These are phyloP conservation scores for Penicillium paxilli DNA, from an alignment of 495 filamentous ascomycete genomes.

Conservation along the genomic window DNA sequence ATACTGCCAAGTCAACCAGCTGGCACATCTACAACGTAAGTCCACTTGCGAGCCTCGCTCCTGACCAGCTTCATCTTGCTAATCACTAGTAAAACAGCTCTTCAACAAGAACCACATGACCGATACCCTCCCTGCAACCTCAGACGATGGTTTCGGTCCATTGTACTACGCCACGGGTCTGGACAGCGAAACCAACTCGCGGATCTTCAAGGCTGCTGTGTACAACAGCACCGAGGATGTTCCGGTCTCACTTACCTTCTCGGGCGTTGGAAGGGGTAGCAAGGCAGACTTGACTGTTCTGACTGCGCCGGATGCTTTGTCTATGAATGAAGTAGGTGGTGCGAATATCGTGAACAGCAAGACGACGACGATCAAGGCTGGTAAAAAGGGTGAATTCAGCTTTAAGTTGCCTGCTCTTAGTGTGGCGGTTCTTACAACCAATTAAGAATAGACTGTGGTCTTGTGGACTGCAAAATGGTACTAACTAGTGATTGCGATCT, in stretches of 20 bases:
- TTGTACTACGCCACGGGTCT: conserved; percentile 44
- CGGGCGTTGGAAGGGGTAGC: conserved; percentile 45
- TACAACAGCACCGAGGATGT: conserved; percentile 61
- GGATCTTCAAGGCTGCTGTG: conserved; percentile 62
- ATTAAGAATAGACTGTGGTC: conserved; percentile 1
- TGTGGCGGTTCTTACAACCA: conserved; percentile 49
- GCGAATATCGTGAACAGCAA: conserved; percentile 45
- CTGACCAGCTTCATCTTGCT: background rate
- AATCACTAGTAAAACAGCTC: conserved; percentile 32
- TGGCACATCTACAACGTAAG: conserved; percentile 39
- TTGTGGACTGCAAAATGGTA: background rate
- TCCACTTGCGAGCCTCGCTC: background rate
- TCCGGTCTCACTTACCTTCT: conserved; percentile 54
- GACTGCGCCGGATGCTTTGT: conserved; percentile 45
- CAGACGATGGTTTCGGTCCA: conserved; percentile 37
- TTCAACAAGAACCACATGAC: conserved; percentile 42
- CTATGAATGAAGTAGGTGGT: conserved; percentile 41
- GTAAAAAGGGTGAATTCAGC: conserved; percentile 42
- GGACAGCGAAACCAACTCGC: conserved; percentile 30
- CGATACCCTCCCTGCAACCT: conserved; percentile 44
- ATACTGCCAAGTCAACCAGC: conserved; percentile 44
- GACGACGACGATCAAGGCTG: conserved; percentile 42
- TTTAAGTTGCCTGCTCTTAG: conserved; percentile 53
- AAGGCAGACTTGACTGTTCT: conserved; percentile 58
- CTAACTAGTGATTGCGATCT: too few species aligned